Evolutionary conservation across 164 flowering plant genomes (phyloP), one percentile per base, ranked within the genome.

Genomic region (Chimonanthus praecox): DNA sequence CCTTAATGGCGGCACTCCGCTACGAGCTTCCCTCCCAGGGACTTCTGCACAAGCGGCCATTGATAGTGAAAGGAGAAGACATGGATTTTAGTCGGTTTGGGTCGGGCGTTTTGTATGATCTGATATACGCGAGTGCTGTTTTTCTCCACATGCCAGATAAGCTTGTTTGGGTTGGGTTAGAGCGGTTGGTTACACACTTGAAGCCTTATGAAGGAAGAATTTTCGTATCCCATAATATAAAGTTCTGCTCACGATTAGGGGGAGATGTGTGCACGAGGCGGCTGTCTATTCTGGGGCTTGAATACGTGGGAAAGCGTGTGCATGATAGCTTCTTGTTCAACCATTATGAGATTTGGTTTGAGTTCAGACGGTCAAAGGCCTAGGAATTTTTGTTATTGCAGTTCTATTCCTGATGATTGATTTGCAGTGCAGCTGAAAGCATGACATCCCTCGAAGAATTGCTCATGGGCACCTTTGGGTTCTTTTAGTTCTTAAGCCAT

Each of bases 11-110:
- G 49, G 96, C 97, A 15, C 85, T 95, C 45, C 82, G 94, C 70
- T 95, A 95, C 70, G 99, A 95, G 81, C 91, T 95, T 70, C 99
- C 99, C 7, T 87, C 99, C 1, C 99, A 90, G 71, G 99, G 99
- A 68, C 81, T 95, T 4, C 72, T 93, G 69, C 76, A 84, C 74
- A 95, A 95, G 75, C 89, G 98, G 33, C 98, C 99, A 47, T 51
- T 89, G 72, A 93, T 95, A 79, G 83, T 95, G 62, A 86, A 84
- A 75, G 98, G 97, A 8, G 94, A 95, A 58, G 92, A 93, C 73
- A 93, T 93, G 99, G 98, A 93, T 18, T 93, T 95, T 70, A 83
- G 83, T 71, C 84, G 77, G 73, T 93, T 95, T 77, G 92, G 94
- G 15, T 81, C 90, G 1, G 92, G 75, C 7, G 72, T 83, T 47